These are phyloP conservation scores for Daldinia vernicosa DNA, from an alignment of 495 filamentous ascomycete genomes.

Conservation along the genomic window DNA sequence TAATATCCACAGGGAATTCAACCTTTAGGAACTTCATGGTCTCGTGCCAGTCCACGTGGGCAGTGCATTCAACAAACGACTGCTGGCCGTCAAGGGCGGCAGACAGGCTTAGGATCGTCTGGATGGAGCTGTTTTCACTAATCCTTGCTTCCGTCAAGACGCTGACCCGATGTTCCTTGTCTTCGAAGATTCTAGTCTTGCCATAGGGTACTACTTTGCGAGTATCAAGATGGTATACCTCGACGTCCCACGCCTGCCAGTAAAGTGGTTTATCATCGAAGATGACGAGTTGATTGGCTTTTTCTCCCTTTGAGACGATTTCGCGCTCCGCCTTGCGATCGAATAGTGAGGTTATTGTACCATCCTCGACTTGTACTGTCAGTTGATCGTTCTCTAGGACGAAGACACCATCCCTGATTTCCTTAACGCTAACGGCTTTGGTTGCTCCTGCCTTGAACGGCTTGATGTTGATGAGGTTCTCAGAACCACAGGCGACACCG, in stretches of 20 bases:
- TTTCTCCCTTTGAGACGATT: constrained; percentile 77
- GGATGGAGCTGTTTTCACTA: constrained; percentile 85
- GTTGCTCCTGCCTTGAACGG: constrained; percentile 54
- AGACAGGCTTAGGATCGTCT: constrained; percentile 82
- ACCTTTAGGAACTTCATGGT: constrained; percentile 98
- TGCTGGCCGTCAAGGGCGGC: constrained; percentile 70
- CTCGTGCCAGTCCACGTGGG: constrained; percentile 91
- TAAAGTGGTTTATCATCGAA: constrained; percentile 98
- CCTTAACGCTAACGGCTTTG: constrained; percentile 66
- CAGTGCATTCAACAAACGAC: constrained; percentile 78
- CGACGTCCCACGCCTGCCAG: constrained; percentile 99
- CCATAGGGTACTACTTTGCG: constrained; percentile 74
- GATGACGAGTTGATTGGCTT: constrained; percentile 91
- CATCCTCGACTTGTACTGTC: constrained; percentile 73
- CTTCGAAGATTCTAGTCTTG: constrained; percentile 74
- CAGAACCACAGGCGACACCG: constrained; percentile 60
- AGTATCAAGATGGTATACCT: constrained; percentile 92
- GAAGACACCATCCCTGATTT: constrained; percentile 75
- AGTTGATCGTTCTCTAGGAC: constrained; percentile 79
- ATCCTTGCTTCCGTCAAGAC: constrained; percentile 84
- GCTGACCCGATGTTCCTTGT: constrained; percentile 77
- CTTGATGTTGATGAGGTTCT: constrained; percentile 59
- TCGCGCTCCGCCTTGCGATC: constrained; percentile 77
- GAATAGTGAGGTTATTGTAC: constrained; percentile 82
- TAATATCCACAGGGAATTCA: constrained; percentile 93